Conservation (phyloP, 2,329 filamentous ascomycete species). For the Hymenoscyphus repandus region DNA sequence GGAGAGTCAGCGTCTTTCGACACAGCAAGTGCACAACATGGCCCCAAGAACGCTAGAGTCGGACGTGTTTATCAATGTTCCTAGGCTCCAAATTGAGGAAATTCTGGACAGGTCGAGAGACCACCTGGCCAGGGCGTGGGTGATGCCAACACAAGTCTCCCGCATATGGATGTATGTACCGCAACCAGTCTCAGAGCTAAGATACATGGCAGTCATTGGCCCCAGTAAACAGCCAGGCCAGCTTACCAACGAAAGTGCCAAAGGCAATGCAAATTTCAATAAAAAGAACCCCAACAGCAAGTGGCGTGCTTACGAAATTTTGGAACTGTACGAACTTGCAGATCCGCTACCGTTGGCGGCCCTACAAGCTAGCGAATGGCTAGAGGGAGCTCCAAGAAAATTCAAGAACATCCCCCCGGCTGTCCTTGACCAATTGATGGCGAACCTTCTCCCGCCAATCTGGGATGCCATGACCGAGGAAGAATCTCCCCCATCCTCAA, state of each 20-base stretch:
- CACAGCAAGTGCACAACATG: conserved; percentile 43
- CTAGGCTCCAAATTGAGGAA: conserved; percentile 40
- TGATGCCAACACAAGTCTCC: conserved; percentile 47
- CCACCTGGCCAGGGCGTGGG: conserved; percentile 52
- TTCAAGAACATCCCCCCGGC: conserved; percentile 52
- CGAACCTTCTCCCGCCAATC: conserved; percentile 50
- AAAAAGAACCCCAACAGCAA: conserved; percentile 7
- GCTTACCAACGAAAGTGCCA: conserved; percentile 38
- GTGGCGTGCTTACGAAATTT: conserved; percentile 43
- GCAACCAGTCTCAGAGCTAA: conserved; percentile 41
- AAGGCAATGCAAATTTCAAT: conserved; percentile 46
- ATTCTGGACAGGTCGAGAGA: conserved; percentile 47
- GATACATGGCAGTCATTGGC: conserved; percentile 54
- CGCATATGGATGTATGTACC: conserved; percentile 61
- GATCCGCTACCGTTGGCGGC: conserved; percentile 48
- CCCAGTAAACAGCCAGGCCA: conserved; percentile 42
- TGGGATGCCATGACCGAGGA: conserved; percentile 31
- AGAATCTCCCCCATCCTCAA: conserved; percentile 14
- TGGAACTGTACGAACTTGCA: conserved; percentile 57
- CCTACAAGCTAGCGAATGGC: conserved; percentile 51
- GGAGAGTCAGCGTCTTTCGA: conserved; percentile 48
- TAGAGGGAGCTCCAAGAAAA: conserved; percentile 43
- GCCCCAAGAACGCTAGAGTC: conserved; percentile 44
- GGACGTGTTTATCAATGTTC: conserved; percentile 49
- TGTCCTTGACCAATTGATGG: conserved; percentile 51